These are phyloP conservation scores for Amaranthus tricolor DNA, from an alignment of 179 eudicot species.

Conservation along the genomic window DNA sequence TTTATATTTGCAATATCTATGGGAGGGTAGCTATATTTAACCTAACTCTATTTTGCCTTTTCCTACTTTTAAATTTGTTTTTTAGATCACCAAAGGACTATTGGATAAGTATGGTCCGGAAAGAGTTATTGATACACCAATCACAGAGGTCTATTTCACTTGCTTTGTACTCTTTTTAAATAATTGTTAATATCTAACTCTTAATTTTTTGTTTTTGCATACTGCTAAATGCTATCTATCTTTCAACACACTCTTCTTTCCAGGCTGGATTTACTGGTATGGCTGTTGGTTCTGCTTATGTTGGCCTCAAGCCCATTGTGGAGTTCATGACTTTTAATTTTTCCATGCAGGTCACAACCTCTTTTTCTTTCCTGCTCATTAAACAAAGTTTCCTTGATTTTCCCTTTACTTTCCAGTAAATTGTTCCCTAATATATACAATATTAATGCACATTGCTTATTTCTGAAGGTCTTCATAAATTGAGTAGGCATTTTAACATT, in stretches of 20 bases:
- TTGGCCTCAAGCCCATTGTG: slow-evolving; percentile 64
- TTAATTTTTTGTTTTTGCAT: not conserved
- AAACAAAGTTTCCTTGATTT: not conserved
- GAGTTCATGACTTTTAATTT: slow-evolving; percentile 97
- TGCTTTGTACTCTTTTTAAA: not conserved
- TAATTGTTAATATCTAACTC: not conserved
- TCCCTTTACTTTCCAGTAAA: not conserved
- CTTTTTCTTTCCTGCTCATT: not conserved
- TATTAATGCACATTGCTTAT: too few species aligned
- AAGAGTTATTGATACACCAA: slow-evolving; percentile 89
- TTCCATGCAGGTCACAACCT: slow-evolving; percentile 75
- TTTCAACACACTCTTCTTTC: slow-evolving; percentile 4
- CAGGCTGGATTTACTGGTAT: slow-evolving; percentile 95
- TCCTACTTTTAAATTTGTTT: slow-evolving; percentile 3
- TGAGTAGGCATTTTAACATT: not conserved
- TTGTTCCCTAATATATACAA: not conserved
- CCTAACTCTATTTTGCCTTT: not conserved
- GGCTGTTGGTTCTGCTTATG: slow-evolving; percentile 89
- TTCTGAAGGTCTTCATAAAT: not conserved
- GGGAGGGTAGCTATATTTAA: not conserved
- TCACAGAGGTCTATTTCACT: slow-evolving; percentile 65
- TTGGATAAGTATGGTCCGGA: slow-evolving; percentile 89
- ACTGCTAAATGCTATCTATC: not conserved
- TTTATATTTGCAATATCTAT: not conserved
- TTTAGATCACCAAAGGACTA: slow-evolving; percentile 77